A percentile compares a stretch with the other conserved stretches of the same genome.
These are phyloP conservation scores for Cyclotella choctawhatcheeana DNA, from an alignment of 108 stramenopile genomes.

Conservation along the genomic window DNA sequence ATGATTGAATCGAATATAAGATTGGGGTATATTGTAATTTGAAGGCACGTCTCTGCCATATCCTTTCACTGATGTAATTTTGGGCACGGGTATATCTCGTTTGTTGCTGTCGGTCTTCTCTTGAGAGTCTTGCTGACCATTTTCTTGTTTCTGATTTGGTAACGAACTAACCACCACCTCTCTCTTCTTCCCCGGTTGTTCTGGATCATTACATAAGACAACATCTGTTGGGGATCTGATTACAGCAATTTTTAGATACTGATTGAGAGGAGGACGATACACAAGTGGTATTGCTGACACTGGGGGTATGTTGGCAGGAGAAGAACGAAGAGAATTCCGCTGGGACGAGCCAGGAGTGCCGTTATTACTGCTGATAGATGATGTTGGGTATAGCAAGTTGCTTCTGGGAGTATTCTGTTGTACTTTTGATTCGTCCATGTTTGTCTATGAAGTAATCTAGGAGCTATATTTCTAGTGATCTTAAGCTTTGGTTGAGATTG, in stretches of 20 bases:
- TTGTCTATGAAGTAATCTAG: too few relatives aligned
- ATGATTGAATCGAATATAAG: conserved; percentile 71
- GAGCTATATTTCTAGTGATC: too few relatives aligned
- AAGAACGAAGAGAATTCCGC: not conserved
- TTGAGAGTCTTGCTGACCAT: not conserved
- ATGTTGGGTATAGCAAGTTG: not conserved
- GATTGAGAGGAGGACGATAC: conserved; percentile 67
- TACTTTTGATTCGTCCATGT: not conserved
- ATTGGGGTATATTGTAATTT: conserved; percentile 57
- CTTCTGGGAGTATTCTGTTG: not conserved
- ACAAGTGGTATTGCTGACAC: conserved; percentile 12
- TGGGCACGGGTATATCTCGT: conserved; percentile 79
- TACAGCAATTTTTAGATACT: conserved; percentile 79
- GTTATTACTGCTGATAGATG: not conserved
- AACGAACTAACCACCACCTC: conserved; percentile 32
- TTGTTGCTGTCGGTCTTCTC: conserved; percentile 58
- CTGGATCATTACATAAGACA: conserved; percentile 73
- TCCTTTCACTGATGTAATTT: conserved; percentile 62
- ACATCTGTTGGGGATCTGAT: conserved; percentile 66
- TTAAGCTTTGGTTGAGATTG: too few relatives aligned
- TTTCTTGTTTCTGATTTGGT: conserved; percentile 11
- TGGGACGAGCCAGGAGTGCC: not conserved
- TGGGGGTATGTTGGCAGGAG: not conserved
- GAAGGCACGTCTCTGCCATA: conserved; percentile 72
- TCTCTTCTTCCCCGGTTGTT: conserved; percentile 55